These are phyloP conservation scores for Phaffia tasmanica DNA, from an alignment of 768 basidiomycete species.

Conservation along the genomic window DNA sequence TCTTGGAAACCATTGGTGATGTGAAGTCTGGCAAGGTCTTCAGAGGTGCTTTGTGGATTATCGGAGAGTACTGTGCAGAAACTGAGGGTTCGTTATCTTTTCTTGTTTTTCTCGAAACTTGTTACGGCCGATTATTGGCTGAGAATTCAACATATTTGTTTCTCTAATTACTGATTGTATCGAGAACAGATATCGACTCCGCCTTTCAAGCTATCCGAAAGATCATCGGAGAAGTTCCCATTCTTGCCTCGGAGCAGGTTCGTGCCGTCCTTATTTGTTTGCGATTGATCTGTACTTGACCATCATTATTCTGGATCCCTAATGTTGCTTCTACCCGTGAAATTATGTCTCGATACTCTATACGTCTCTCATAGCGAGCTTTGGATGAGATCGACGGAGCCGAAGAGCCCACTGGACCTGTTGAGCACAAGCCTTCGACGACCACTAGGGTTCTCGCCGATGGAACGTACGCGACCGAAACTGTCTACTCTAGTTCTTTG, in stretches of 20 bases:
- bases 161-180: constrained; percentile 6
- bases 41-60: constrained; percentile 90
- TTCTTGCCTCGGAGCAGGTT: constrained; percentile 76
- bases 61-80: constrained; percentile 76
- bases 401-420: constrained; percentile 40
- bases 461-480: constrained; percentile 96
- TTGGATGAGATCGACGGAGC: constrained; percentile 60
- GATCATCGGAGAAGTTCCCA: constrained; percentile 92
- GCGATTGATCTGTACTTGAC: not conserved
- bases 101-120: not conserved
- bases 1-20: constrained; percentile 64
- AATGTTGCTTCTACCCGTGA: not conserved
- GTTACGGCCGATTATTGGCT: not conserved
- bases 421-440: constrained; percentile 46
- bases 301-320: not conserved
- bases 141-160: constrained; percentile 3
- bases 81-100: constrained; percentile 41
- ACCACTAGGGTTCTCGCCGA: constrained; percentile 69
- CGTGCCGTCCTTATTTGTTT: constrained; percentile 13
- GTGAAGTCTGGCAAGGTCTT: constrained; percentile 96
- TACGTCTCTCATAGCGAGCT: constrained; percentile 39
- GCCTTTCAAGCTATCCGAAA: constrained; percentile 69
- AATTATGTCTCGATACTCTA: not conserved
- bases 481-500: constrained; percentile 56
- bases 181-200: constrained; percentile 50